These are phyloP conservation scores for Wickerhamiella kurtzmanii DNA, from an alignment of 805 yeast genomes.

Conservation along the genomic window DNA sequence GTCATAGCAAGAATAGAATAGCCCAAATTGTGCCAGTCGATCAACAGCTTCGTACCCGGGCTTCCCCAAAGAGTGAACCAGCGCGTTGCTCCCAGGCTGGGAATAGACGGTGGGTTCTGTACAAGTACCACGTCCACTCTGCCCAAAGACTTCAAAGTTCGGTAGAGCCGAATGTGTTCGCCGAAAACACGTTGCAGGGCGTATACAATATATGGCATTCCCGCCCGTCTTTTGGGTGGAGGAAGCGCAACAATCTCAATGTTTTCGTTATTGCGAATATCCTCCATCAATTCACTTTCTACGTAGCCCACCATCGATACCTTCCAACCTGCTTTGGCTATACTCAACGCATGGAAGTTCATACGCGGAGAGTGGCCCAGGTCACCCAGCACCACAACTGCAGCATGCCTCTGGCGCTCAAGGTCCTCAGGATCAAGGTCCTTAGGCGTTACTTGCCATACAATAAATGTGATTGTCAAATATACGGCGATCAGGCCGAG, in stretches of 20 bases:
- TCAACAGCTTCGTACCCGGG: constrained; percentile 47
- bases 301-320: constrained; percentile 78
- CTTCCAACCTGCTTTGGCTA: constrained; percentile 50
- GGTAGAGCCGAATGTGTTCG: constrained; percentile 39
- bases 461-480: constrained; percentile 8
- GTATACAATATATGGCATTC: constrained; percentile 41
- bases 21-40: constrained; percentile 96
- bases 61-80: constrained; percentile 37
- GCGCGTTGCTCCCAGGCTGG: constrained; percentile 54
- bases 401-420: constrained; percentile 36
- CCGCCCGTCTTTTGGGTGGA: constrained; percentile 16
- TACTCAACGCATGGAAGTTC: constrained; percentile 75
- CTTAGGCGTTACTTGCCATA: constrained; percentile 14
- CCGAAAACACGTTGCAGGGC: constrained; percentile 42
- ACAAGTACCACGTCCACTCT: constrained; percentile 52
- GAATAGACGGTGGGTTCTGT: constrained; percentile 83
- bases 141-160: constrained; percentile 31
- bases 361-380: constrained; percentile 92
- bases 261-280: constrained; percentile 16
- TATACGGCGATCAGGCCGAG: constrained; percentile 10
- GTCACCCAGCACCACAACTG: constrained; percentile 81
- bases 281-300: constrained; percentile 21
- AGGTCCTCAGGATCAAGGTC: constrained; percentile 9
- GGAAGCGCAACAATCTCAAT: constrained; percentile 24
- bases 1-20: constrained; percentile 65